These are phyloP conservation scores for Phytopythium ostracodes DNA, from an alignment of 352 stramenopile species.

Conservation along the genomic window DNA sequence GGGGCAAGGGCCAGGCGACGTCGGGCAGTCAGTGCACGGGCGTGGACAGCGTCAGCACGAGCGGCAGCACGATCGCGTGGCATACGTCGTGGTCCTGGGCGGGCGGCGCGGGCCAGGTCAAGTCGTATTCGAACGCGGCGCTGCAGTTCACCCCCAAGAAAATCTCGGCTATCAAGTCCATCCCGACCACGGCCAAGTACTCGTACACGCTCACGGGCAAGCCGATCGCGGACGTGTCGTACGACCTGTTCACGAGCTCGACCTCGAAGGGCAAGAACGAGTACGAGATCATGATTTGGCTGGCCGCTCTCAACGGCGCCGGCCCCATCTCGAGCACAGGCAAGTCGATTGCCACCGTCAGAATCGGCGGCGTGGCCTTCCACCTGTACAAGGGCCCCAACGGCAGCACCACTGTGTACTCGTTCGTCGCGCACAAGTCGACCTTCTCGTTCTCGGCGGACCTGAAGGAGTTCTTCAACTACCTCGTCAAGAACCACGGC, in stretches of 20 bases:
- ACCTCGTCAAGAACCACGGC: constrained; percentile 23
- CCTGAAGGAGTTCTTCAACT: constrained; percentile 27
- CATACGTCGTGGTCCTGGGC: constrained; percentile 28
- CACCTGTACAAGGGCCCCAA: constrained; percentile 31
- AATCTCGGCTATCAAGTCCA: constrained; percentile 26
- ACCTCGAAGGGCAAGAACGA: constrained; percentile 16
- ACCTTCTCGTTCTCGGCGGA: constrained; percentile 19
- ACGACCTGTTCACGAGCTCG: constrained; percentile 34
- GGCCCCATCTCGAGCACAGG: constrained; percentile 23
- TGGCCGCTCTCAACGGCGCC: constrained; percentile 25
- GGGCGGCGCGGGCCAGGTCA: constrained; percentile 25
- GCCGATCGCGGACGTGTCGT: constrained; percentile 36
- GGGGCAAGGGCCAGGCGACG: constrained; percentile 21
- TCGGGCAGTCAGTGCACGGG: constrained; percentile 20
- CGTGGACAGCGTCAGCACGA: constrained; percentile 9
- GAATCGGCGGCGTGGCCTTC: constrained; percentile 20
- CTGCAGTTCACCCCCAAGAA: constrained; percentile 27
- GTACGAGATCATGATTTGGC: constrained; percentile 42
- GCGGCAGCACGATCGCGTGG: constrained; percentile 16
- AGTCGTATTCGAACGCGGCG: constrained; percentile 40
- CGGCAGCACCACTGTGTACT: constrained; percentile 28
- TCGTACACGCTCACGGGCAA: constrained; percentile 26
- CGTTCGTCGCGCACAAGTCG: constrained; percentile 26
- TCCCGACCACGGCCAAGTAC: constrained; percentile 36
- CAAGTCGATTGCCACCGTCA: constrained; percentile 20